A percentile compares a stretch with the other conserved stretches of the same genome.
phyloP scores from a whole-genome alignment of 2,329 filamentous ascomycete genomes.

The Epichloe amarillans region DNA sequence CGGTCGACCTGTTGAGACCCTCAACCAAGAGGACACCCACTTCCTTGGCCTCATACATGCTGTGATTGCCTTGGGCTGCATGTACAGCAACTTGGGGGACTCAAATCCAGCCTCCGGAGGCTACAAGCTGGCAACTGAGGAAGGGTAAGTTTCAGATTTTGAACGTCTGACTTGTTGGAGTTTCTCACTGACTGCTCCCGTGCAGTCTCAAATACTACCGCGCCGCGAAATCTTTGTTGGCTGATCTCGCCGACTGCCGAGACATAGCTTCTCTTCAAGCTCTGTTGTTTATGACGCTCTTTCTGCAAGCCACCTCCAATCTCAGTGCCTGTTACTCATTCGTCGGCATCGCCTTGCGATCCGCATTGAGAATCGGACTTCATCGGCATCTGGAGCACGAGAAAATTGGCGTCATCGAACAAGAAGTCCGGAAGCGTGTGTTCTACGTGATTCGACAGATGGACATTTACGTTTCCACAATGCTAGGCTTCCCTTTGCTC shows the following conservation, averaged over 20 bases:
- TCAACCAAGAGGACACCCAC: conserved; percentile 49
- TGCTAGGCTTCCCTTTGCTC: conserved; percentile 52
- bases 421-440: conserved; percentile 48
- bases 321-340: conserved; percentile 70
- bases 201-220: conserved; percentile 61
- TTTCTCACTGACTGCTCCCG: conserved; percentile 3
- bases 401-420: conserved; percentile 47
- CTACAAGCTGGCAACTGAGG: conserved; percentile 38
- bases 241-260: conserved; percentile 55
- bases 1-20: conserved; percentile 48
- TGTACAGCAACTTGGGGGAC: conserved; percentile 51
- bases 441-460: conserved; percentile 59
- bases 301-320: conserved; percentile 67
- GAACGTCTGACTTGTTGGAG: conserved; percentile 10
- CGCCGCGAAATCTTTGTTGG: conserved; percentile 50
- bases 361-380: conserved; percentile 63
- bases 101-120: conserved; percentile 31
- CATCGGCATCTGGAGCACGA: conserved; percentile 59
- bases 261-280: conserved; percentile 64
- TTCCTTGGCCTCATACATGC: conserved; percentile 61
- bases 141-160: conserved; percentile 33
- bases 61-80: conserved; percentile 57
- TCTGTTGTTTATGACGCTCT: conserved; percentile 67
- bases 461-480: conserved; percentile 56
- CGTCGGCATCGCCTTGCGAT: conserved; percentile 63